A percentile compares a stretch with the other conserved stretches of the same genome.
Evolutionary conservation across 805 yeast species (phyloP).

Genomic region (Myxozyma melibiosi): DNA sequence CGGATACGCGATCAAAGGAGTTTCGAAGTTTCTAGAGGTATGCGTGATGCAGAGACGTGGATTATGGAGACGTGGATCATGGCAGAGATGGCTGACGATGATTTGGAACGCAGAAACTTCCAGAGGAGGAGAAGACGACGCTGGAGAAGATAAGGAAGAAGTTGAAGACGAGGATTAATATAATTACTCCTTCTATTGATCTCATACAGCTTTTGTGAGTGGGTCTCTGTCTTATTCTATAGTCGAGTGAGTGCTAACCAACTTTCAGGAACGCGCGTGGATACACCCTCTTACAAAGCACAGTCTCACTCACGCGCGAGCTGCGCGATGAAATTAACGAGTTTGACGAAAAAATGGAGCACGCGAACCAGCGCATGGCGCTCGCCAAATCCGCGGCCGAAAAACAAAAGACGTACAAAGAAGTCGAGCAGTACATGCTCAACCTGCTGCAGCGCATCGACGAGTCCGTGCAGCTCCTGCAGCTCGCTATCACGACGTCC

Average conservation of each 20-base stretch:
- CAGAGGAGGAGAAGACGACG: constrained; percentile 53
- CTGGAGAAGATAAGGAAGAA: constrained; percentile 49
- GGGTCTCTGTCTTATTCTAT: not conserved
- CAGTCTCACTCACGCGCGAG: constrained; percentile 56
- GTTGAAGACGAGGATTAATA: constrained; percentile 59
- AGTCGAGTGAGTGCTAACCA: not conserved
- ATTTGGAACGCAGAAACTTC: constrained; percentile 38
- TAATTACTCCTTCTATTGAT: constrained; percentile 68
- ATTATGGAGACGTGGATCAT: too few species aligned
- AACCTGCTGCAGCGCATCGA: constrained; percentile 57
- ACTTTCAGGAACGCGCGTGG: constrained; percentile 55
- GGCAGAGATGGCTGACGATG: not conserved
- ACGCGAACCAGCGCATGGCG: constrained; percentile 41
- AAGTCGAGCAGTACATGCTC: constrained; percentile 55
- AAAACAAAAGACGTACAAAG: constrained; percentile 45
- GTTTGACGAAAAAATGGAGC: constrained; percentile 55
- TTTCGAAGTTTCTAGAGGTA: constrained; percentile 55
- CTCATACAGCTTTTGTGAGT: constrained; percentile 55
- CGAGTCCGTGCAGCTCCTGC: constrained; percentile 62
- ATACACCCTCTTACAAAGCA: constrained; percentile 57
- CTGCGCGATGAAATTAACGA: constrained; percentile 59
- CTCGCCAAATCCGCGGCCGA: constrained; percentile 35
- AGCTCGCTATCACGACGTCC: constrained; percentile 65
- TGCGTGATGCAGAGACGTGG: too few species aligned
- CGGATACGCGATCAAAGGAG: constrained; percentile 67